Evolutionary conservation across 371 early-diverging fungal species (phyloP), one percentile per base, ranked within the genome.

Genomic region (Ecytonucleospora hepatopenaei): DNA sequence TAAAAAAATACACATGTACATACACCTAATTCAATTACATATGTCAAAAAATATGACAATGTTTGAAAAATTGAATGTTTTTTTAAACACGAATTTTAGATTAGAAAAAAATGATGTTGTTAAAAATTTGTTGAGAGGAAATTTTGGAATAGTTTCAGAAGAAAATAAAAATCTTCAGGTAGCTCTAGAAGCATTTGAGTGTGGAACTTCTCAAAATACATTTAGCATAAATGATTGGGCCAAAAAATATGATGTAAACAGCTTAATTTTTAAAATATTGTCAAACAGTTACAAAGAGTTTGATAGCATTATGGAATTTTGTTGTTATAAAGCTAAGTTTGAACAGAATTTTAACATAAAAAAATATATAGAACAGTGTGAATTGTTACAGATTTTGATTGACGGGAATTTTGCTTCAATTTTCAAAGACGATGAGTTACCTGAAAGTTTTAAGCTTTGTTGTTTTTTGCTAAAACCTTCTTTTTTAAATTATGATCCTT

Each of bases 1-100:
- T 4, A 32, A 60, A 28, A 8, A 46, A 40, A 4, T 46, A 5
- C 65, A 65, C 46, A 19, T 65, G 48, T 56, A 30, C 16, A 19
- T 56, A 4, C 65, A 65, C 51, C 33, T 65, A 4, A 19, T 65
- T 2, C 62, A 65, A 32, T 32, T 65, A 21, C 60, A 61, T 40
- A 17, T 57, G 4, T 3, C 12, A 3, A 4, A 40, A 27, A n/a
- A 65, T 3, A 40, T 12, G 17, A 15, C 26, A 15, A 2, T 62
- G 4, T 46, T 40, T 59, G 19, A 65, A 2, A 65, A 69, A 40
- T 1, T 70, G 1, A 70, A 61, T 56, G 32, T 31, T 23, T 70
- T 71, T 49, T 32, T 70, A 31, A 70, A 64, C 59, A 51, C 62
- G 4, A 70, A 70, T 57, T 56, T 34, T 33, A 53, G 3, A 19